Conservation (phyloP, 2,329 filamentous ascomycete species). For the Chaetomiaceae sp. region DNA sequence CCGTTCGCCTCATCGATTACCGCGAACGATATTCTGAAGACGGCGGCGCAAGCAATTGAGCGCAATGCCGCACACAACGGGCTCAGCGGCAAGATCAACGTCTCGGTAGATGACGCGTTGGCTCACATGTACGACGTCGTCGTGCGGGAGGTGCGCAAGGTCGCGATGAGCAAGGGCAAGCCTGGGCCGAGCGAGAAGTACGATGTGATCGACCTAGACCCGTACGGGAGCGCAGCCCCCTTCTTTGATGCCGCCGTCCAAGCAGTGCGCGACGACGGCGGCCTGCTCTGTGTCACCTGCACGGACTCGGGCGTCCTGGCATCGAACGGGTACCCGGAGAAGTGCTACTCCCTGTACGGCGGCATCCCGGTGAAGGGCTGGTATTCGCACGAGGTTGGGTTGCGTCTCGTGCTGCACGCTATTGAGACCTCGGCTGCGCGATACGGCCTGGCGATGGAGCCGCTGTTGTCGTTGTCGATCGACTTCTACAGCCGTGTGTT, state of each 20-base stretch:
- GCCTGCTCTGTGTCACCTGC: constrained; percentile 89
- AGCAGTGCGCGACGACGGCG: constrained; percentile 74
- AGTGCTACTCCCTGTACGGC: constrained; percentile 89
- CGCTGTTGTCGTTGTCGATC: constrained; percentile 85
- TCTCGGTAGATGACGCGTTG: constrained; percentile 76
- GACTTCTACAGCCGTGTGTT: constrained; percentile 94
- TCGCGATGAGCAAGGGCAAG: constrained; percentile 31
- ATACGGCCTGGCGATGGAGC: constrained; percentile 85
- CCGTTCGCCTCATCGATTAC: constrained; percentile 76
- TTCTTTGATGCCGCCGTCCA: constrained; percentile 91
- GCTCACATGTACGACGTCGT: constrained; percentile 81
- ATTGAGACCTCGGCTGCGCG: constrained; percentile 74
- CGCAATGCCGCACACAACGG: constrained; percentile 81
- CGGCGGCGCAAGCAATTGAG: constrained; percentile 73
- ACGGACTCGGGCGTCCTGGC: constrained; percentile 95
- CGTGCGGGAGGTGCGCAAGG: constrained; percentile 45
- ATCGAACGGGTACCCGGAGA: constrained; percentile 89
- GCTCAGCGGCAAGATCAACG: constrained; percentile 62
- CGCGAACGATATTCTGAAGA: constrained; percentile 79
- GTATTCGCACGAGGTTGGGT: constrained; percentile 81
- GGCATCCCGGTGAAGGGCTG: constrained; percentile 79
- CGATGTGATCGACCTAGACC: constrained; percentile 93
- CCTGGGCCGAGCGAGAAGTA: constrained; percentile 52
- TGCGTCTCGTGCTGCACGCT: constrained; percentile 78
- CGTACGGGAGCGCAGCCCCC: constrained; percentile 86